Evolutionary conservation across 257 asterid species (phyloP), one percentile per base, ranked within the genome.

Genomic region (Anisodus tanguticus): DNA sequence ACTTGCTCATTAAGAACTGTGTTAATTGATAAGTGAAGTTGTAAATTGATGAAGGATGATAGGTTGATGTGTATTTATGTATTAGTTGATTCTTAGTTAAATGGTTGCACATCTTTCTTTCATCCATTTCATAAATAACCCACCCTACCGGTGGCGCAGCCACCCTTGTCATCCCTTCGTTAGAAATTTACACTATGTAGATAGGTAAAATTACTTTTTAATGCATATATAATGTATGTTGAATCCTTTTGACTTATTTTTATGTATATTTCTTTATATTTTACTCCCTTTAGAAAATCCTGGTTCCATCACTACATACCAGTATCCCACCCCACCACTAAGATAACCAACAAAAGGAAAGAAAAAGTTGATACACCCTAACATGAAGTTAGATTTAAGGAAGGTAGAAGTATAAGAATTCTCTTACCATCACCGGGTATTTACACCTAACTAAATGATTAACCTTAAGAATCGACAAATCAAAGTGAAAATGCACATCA

Each of bases 1-100:
- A 26, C 64, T 76, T 53, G 15, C 59, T 12, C 81, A 76, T 76
- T 6, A 53, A 12, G 15, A 26, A 6, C 43, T 22, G 45, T 76
- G 81, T 22, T 51, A 51, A 76, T 51, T 51, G 47, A 51, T 0
- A 76, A 76, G 19, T 51, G 63, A 12, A 12, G n/a, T 76, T 26
- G 81, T 76, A 76, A 7, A 76, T 53, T 51, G 37, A 76, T 51
- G 8, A 76, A 76, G 63, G 41, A 53, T 76, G 64, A 51, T 45
- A 71, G 39, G 26, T 13, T 69, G 68, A 11, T 69, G 26, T 68
- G 53, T 68, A 68, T 68, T 16, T 68, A 3, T 69, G 26, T 69
- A 43, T 39, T 69, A 53, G 77, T 39, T 69, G 53, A 69, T 69
- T 39, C 77, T 69, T 69, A 16, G 77, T 15, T 69, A 39, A 69